These are phyloP conservation scores for Blechomonas ayalai DNA, from an alignment of 208 protist species.

Conservation along the genomic window DNA sequence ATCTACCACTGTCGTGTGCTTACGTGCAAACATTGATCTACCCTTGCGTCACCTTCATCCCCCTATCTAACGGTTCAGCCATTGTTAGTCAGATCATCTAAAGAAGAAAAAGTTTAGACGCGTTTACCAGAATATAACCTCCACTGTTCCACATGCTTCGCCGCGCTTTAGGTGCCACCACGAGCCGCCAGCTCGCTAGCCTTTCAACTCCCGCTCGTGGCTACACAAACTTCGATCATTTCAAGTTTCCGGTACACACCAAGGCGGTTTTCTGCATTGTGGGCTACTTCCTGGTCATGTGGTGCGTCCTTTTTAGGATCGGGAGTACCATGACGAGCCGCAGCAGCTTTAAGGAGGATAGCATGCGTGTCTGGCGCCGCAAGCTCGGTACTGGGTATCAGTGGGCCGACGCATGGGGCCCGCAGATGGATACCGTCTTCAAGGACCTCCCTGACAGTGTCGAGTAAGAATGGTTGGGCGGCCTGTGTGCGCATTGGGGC, in stretches of 20 bases:
- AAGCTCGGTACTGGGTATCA: constrained; percentile 85
- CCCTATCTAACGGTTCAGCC: too few relatives aligned
- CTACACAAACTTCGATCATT: constrained; percentile 78
- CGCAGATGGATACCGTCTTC: constrained; percentile 70
- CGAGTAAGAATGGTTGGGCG: constrained; percentile 19
- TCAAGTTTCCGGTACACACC: constrained; percentile 73
- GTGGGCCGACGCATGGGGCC: constrained; percentile 84
- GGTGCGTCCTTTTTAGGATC: constrained; percentile 56
- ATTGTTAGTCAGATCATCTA: too few relatives aligned
- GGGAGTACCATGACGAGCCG: constrained; percentile 31
- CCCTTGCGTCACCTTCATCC: too few relatives aligned
- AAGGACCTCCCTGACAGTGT: constrained; percentile 72
- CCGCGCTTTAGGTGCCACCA: constrained; percentile 41
- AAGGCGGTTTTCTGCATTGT: constrained; percentile 25
- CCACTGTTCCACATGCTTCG: constrained; percentile 82
- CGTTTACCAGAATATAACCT: too few relatives aligned
- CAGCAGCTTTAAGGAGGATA: constrained; percentile 72
- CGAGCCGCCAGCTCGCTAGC: constrained; percentile 20
- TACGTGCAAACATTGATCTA: too few relatives aligned
- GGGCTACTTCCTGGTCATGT: constrained; percentile 75
- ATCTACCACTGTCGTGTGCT: too few relatives aligned
- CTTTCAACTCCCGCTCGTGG: constrained; percentile 19
- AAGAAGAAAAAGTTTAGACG: too few relatives aligned
- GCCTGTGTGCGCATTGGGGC: too few relatives aligned
- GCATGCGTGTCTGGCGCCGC: constrained; percentile 76